Conservation (phyloP, 805 yeast genomes). For the Spathaspora passalidarum region DNA sequence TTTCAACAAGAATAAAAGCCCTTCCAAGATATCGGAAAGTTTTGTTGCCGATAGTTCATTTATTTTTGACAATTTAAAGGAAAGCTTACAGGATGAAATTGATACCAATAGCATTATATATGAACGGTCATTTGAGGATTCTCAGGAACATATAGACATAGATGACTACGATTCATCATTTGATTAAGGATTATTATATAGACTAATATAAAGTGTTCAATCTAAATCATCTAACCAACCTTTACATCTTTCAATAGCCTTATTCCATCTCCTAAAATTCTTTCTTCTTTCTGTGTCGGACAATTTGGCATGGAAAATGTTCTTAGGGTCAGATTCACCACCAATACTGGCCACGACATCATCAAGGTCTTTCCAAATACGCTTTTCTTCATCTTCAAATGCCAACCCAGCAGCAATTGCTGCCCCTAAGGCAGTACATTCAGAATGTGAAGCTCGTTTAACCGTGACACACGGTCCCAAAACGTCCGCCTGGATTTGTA, state of each 20-base stretch:
- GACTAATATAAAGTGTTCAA: neutral
- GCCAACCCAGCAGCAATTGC: conserved; percentile 92
- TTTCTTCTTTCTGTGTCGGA: conserved; percentile 57
- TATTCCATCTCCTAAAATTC: conserved; percentile 77
- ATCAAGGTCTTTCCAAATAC: conserved; percentile 72
- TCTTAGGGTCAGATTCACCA: conserved; percentile 21
- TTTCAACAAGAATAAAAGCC: conserved; percentile 2
- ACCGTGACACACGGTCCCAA: conserved; percentile 85
- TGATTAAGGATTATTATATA: conserved; percentile 1
- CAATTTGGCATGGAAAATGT: conserved; percentile 40
- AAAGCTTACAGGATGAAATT: conserved; percentile 16
- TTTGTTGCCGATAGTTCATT: conserved; percentile 24
- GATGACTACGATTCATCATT: conserved; percentile 24
- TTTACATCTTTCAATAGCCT: conserved; percentile 74
- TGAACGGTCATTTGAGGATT: conserved; percentile 7
- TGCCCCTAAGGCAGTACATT: conserved; percentile 94
- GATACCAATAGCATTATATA: conserved; percentile 9
- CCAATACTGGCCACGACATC: conserved; percentile 54
- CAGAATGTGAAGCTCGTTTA: conserved; percentile 75
- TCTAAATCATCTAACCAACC: conserved; percentile 67
- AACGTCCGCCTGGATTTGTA: conserved; percentile 92
- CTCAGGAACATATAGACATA: conserved; percentile 14
- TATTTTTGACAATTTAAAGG: conserved; percentile 20
- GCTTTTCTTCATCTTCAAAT: conserved; percentile 43
- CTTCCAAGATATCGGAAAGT: conserved; percentile 1